Base-by-base conservation (phyloP, 2,329 filamentous ascomycete species). In the Cladosporium velox region DNA sequence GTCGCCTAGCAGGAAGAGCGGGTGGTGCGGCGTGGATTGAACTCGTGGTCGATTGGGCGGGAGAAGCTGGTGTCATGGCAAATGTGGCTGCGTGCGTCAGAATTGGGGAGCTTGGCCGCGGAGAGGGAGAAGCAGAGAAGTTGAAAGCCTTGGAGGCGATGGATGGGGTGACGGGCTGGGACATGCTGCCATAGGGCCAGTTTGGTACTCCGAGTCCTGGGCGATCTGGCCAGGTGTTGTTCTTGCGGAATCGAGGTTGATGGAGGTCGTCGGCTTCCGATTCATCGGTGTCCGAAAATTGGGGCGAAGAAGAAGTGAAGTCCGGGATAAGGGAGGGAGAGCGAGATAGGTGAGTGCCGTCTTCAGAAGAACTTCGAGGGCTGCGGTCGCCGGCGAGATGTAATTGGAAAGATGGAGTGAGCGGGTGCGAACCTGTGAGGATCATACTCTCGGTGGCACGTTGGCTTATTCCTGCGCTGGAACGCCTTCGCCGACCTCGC, bases 1-100 rank as follows among this genome's bases (percentile, higher is more conserved):
- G 66, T 1, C 76, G 76, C 67, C 78, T 80, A 0, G 78, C 64
- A 49, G 65, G 41, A 18, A 34, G 51, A 18, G 65, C 18, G n/a
- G 28, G 55, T 30, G 18, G 44, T 47, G 1, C 54, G 41, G 7
- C 51, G 49, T 34, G 60, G 38, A 21, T 55, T 21, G 66, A 26
- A 24, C 57, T 65, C n/a, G 51, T 44, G 8, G 67, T 61, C n/a
- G 59, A 52, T 5, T 28, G 8, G 18, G 59, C 30, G 11, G 61
- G 61, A 12, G 61, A 44, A 18, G 61, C 30, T 5, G 61, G 61
- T 18, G 61, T 64, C 61, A 64, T 64, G 24, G 61, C 61, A 15
- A 64, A 34, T 5, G 47, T 30, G 14, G 51, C 32, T 14, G 68
- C 62, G 28, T 65, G 32, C 5, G 54, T 28, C 4, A 66, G 15